Evolutionary conservation across 768 basidiomycete genomes (phyloP).

Genomic region (Rhodotorula diobovata): DNA sequence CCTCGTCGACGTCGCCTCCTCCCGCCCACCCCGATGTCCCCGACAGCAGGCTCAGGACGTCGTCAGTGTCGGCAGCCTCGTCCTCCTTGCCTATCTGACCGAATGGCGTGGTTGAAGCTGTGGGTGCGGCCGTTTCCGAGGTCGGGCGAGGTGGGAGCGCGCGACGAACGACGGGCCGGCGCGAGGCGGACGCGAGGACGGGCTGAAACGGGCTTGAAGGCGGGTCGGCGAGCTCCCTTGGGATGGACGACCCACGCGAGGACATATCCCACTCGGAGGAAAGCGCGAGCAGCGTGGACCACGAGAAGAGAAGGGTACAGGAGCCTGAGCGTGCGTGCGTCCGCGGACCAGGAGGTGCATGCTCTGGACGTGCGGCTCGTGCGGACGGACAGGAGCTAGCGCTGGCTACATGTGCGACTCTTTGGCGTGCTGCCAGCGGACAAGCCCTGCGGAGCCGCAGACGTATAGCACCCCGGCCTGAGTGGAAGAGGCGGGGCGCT

Average conservation of each 20-base stretch:
- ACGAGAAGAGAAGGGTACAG: neutral
- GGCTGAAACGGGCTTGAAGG: slow-evolving; percentile 18
- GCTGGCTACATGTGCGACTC: no score
- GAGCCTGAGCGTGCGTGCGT: neutral
- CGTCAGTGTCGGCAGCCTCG: slow-evolving; percentile 16
- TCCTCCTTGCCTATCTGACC: slow-evolving; percentile 23
- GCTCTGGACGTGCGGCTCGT: no score
- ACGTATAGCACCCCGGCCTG: no score
- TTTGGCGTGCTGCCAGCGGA: no score
- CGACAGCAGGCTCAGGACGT: neutral
- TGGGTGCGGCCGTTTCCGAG: neutral
- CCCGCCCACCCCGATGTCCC: neutral
- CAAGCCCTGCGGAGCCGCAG: no score
- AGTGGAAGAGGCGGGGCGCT: no score
- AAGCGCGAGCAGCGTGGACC: neutral
- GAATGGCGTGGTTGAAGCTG: neutral
- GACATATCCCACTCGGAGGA: neutral
- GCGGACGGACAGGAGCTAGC: no score
- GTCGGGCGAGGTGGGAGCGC: neutral
- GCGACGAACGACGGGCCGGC: slow-evolving; percentile 7
- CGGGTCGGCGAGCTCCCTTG: neutral
- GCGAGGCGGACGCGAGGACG: neutral
- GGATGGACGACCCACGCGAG: neutral
- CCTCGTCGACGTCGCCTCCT: neutral
- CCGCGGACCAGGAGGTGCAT: no score